phyloP scores from a whole-genome alignment of 768 basidiomycete genomes.

The Suillus hirtellus region DNA sequence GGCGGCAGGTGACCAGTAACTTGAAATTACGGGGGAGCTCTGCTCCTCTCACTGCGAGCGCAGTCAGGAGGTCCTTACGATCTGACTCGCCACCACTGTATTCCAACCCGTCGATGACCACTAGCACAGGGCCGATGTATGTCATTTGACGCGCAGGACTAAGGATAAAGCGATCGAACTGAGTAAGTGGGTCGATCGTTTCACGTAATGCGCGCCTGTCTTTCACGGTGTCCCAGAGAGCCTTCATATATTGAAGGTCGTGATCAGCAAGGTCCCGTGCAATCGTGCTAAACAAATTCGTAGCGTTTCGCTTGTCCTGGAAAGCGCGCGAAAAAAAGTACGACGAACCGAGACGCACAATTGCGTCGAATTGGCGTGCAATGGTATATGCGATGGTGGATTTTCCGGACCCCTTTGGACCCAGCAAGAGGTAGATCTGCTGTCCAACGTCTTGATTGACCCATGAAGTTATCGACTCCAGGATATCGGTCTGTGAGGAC shows the following conservation, averaged over 20 bases:
- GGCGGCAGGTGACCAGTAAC: conserved; percentile 29
- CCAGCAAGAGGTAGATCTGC: conserved; percentile 30
- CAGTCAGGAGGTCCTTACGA: conserved; percentile 24
- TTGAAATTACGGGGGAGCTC: conserved; percentile 25
- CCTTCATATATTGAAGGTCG: conserved; percentile 25
- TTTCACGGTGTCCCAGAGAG: conserved; percentile 20
- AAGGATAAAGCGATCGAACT: conserved; percentile 31
- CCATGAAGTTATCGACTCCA: conserved; percentile 24
- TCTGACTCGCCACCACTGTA: conserved; percentile 22
- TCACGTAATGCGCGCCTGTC: conserved; percentile 26
- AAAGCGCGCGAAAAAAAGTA: conserved; percentile 28
- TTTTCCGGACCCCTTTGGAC: conserved; percentile 32
- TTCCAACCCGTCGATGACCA: conserved; percentile 39
- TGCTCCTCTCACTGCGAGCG: conserved; percentile 15
- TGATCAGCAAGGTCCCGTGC: conserved; percentile 34
- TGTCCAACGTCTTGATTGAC: conserved; percentile 15
- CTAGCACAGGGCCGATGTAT: conserved; percentile 31
- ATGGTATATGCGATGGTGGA: conserved; percentile 33
- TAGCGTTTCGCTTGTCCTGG: conserved; percentile 19
- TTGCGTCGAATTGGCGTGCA: conserved; percentile 26
- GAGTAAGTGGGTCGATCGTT: conserved; percentile 20
- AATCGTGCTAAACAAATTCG: conserved; percentile 35
- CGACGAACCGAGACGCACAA: conserved; percentile 33
- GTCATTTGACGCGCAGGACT: conserved; percentile 24
- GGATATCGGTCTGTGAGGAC: conserved; percentile 13